phyloP scores from a whole-genome alignment of 192 early-diverging fungal species.

The Dispira parvispora region DNA sequence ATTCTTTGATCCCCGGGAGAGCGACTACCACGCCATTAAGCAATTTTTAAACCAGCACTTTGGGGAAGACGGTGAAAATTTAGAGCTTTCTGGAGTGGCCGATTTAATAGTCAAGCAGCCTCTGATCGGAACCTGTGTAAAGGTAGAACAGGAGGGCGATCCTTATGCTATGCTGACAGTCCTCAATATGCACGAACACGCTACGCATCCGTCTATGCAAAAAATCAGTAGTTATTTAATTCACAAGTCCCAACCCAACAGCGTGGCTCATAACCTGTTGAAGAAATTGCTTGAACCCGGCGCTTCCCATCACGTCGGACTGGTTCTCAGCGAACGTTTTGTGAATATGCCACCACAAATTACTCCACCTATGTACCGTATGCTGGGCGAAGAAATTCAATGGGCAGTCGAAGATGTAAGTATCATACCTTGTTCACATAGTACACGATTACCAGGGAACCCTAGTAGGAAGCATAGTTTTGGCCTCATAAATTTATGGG shows the following conservation, averaged over 20 bases:
- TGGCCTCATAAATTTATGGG: not conserved
- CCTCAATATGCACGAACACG: conserved; percentile 48
- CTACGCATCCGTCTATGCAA: conserved; percentile 28
- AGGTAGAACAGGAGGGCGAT: conserved; percentile 67
- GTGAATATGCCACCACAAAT: conserved; percentile 95
- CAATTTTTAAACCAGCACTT: conserved; percentile 65
- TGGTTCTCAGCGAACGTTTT: conserved; percentile 74
- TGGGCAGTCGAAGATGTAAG: conserved; percentile 50
- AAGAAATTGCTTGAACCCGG: not conserved
- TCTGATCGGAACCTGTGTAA: conserved; percentile 73
- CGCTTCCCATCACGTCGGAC: conserved; percentile 30
- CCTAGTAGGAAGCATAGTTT: not conserved
- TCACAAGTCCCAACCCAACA: conserved; percentile 31
- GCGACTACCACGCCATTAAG: conserved; percentile 87
- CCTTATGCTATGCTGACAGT: conserved; percentile 78
- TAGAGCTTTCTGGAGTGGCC: conserved; percentile 56
- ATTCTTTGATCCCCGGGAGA: conserved; percentile 76
- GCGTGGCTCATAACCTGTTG: conserved; percentile 11
- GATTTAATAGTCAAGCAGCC: conserved; percentile 66
- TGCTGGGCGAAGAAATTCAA: conserved; percentile 72
- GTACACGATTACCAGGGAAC: not conserved
- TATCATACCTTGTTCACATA: conserved; percentile 5
- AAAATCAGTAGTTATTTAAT: conserved; percentile 45
- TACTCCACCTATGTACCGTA: conserved; percentile 75
- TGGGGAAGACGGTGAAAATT: conserved; percentile 56